Base-by-base conservation (phyloP, 805 yeast genomes). In the Sungouiozyma intestinalis region DNA sequence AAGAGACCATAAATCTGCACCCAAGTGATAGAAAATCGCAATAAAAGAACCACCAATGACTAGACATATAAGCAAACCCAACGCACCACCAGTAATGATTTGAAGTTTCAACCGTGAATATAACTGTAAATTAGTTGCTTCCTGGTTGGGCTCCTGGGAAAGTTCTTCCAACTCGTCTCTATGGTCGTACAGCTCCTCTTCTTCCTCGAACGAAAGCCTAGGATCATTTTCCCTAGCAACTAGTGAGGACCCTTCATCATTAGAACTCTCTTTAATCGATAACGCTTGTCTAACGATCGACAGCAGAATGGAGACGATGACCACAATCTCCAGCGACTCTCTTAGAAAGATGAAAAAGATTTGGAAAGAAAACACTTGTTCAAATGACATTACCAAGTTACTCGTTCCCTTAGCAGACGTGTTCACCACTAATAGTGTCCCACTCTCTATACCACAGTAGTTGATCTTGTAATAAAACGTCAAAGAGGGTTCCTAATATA, bases 1-100 rank as follows among this genome's bases (percentile, higher is more conserved):
- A 45, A 77, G 66, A 7, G 88, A 75, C 96, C 96, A 87, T 41
- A 85, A 65, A 63, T 87, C 94, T 19, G 79, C 76, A 14, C 95
- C 95, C 24, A 88, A 64, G 36, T 78, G 57, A 54, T 86, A 85
- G 60, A 87, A 87, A 3, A 79, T 67, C 9, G 71, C 63, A 27
- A 87, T 76, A 56, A 87, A 82, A 0, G 75, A 59, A 3, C 79
- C 75, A 3, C 97, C 97, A 29, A 87, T 72, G 3, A 81, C 44
- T 44, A 83, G 57, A 54, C 96, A 86, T 1, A 84, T 62, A 0
- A 73, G 50, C 16, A 87, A 64, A 0, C 97, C 97, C 3, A 74
- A 51, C 1, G 76, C 52, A 9, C 94, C 90, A 2, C 97, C 97
- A 1, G 77, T 57, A 82, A 94, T 80, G 4, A 87, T 85, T 54